Base-by-base conservation (phyloP, 1,284 basidiomycete species). In the Lignosus rhinocerotis region DNA sequence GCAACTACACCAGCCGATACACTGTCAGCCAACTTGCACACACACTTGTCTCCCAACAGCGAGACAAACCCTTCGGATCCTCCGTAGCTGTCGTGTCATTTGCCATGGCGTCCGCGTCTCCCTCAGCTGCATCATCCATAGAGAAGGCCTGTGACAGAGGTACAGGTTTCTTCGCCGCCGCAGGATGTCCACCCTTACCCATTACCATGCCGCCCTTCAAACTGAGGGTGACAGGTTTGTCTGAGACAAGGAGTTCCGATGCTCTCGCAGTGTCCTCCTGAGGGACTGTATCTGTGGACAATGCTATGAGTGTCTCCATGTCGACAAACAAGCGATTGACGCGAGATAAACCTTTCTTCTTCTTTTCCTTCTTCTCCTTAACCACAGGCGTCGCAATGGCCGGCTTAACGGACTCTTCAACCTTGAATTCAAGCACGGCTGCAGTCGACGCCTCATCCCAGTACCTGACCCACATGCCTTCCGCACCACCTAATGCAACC, bases 401-500 rank as follows among this genome's bases (percentile, higher is more conserved):
- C 34, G 78, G 67, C 45, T 79, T 78, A 0, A 73, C 75, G 1
- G 85, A 79, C 62, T 85, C 80, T 55, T 90, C 88, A 1, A 93
- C 90, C 66, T 93, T 85, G 69, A 93, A 94, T 65, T 92, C 89
- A 44, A 91, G 75, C 6, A 88, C 79, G 36, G 86, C 85, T 17
- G 86, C 81, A 0, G 84, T 87, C 0, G 90, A 85, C 31, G 75
- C 81, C 63, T 93, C 90, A 63, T 94, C 92, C 91, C 92, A 93
- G 69, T 94, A 93, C 60, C 85, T 80, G 30, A 91, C 86, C 82
- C 87, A 92, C 16, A 80, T 77, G 42, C 82, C 83, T 65, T 90
- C 88, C 19, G 79, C 77, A 9, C 89, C 88, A 34, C 90, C 91
- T 11, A 92, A 75, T 56, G 78, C 80, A 30, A 79, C 63, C 1